Conservation (phyloP, 1,284 basidiomycete genomes). For the Heterobasidion annosum region DNA sequence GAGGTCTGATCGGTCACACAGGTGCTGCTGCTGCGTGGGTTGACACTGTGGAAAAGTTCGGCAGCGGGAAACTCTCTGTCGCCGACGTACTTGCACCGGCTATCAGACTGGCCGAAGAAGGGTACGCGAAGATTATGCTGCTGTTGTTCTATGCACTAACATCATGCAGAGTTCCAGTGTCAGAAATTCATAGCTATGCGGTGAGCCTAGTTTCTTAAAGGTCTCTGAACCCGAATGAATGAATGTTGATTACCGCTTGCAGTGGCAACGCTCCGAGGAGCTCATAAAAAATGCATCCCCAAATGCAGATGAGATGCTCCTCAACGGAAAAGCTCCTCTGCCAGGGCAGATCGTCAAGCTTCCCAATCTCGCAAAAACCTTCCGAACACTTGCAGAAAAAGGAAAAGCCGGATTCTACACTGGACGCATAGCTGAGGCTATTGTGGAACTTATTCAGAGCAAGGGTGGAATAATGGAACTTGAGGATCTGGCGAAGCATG, state of each 20-base stretch:
- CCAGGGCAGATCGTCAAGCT: conserved; percentile 74
- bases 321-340: conserved; percentile 71
- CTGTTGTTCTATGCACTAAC: not conserved
- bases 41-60: conserved; percentile 79
- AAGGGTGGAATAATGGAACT: conserved; percentile 88
- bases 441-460: conserved; percentile 77
- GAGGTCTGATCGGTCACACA: conserved; percentile 15
- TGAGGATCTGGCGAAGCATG: conserved; percentile 77
- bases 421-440: conserved; percentile 81
- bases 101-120: conserved; percentile 79
- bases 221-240: too few relatives aligned
- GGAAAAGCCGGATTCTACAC: conserved; percentile 92
- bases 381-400: conserved; percentile 69
- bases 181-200: conserved; percentile 61
- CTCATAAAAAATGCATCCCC: conserved; percentile 78
- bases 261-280: conserved; percentile 74
- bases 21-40: conserved; percentile 92
- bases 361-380: conserved; percentile 77
- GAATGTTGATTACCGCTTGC: not conserved
- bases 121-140: conserved; percentile 34
- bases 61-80: conserved; percentile 73
- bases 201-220: conserved; percentile 27
- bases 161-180: conserved; percentile 57
- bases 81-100: conserved; percentile 85
- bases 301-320: conserved; percentile 77